Evolutionary conservation across 805 yeast species (phyloP).

Genomic region (Yamadazyma olivae): DNA sequence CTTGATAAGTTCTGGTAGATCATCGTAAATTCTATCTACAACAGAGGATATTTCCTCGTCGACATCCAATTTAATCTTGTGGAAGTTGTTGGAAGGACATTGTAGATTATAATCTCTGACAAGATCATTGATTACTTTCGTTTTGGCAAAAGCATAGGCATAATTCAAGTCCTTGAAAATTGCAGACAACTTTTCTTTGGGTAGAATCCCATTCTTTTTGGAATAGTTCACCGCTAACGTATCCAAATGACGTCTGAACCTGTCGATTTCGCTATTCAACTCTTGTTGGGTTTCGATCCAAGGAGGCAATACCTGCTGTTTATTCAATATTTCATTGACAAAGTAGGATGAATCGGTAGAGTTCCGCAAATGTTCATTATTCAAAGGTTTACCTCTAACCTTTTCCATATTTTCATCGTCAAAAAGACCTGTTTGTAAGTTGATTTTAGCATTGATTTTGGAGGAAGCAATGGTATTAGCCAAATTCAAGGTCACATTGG

Average conservation of each 20-base stretch:
- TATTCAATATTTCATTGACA: conserved; percentile 68
- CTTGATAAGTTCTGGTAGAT: conserved; percentile 5
- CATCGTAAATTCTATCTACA: conserved; percentile 10
- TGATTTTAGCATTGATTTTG: conserved; percentile 61
- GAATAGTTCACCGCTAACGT: conserved; percentile 19
- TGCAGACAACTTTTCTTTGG: neutral
- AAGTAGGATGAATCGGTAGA: conserved; percentile 64
- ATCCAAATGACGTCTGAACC: conserved; percentile 46
- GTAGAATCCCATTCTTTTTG: conserved; percentile 13
- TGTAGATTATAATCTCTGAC: conserved; percentile 37
- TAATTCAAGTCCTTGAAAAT: conserved; percentile 6
- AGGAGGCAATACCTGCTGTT: conserved; percentile 81
- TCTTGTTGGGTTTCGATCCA: conserved; percentile 84
- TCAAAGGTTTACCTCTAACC: conserved; percentile 59
- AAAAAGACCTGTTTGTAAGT: conserved; percentile 69
- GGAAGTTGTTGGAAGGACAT: conserved; percentile 34
- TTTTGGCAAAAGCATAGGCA: conserved; percentile 20
- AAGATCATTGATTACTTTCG: conserved; percentile 18
- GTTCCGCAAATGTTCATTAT: conserved; percentile 56
- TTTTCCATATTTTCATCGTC: conserved; percentile 43
- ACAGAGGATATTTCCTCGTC: conserved; percentile 24
- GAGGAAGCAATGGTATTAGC: conserved; percentile 71
- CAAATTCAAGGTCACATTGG: conserved; percentile 45
- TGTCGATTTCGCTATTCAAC: conserved; percentile 51
- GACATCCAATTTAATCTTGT: conserved; percentile 32